Evolutionary conservation across 129 eudicot genomes (phyloP).

Genomic region (Flaveria trinervia): DNA sequence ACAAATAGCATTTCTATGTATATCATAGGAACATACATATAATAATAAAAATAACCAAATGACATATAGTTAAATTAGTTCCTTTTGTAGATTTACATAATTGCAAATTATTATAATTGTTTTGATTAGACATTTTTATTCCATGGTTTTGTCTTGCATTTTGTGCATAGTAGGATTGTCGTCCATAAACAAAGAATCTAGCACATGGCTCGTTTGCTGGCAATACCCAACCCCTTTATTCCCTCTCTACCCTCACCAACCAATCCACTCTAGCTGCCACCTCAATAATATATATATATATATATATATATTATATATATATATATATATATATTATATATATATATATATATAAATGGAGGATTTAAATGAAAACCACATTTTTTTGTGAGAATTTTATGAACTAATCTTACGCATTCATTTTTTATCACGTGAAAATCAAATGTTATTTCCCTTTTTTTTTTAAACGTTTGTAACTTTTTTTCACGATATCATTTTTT

Average conservation of each 20-base stretch:
- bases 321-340: too few species aligned
- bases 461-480: too few species aligned
- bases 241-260: constrained; percentile 31
- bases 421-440: too few species aligned
- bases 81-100: not conserved
- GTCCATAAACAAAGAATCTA: constrained; percentile 46
- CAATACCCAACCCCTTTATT: constrained; percentile 33
- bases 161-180: constrained; percentile 30
- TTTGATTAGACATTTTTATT: constrained; percentile 14
- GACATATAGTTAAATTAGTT: not conserved
- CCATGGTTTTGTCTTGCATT: constrained; percentile 17
- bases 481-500: too few species aligned
- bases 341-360: too few species aligned
- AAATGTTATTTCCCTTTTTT: too few species aligned
- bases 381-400: too few species aligned
- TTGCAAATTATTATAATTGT: constrained; percentile 6
- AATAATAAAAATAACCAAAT: not conserved
- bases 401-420: too few species aligned
- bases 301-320: too few species aligned
- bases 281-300: not conserved
- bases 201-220: constrained; percentile 55
- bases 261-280: constrained; percentile 30
- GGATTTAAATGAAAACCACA: too few species aligned
- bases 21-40: not conserved
- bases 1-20: not conserved